These are phyloP conservation scores for Leccinum solheimii DNA, from an alignment of 1,284 basidiomycete genomes.

Conservation along the genomic window DNA sequence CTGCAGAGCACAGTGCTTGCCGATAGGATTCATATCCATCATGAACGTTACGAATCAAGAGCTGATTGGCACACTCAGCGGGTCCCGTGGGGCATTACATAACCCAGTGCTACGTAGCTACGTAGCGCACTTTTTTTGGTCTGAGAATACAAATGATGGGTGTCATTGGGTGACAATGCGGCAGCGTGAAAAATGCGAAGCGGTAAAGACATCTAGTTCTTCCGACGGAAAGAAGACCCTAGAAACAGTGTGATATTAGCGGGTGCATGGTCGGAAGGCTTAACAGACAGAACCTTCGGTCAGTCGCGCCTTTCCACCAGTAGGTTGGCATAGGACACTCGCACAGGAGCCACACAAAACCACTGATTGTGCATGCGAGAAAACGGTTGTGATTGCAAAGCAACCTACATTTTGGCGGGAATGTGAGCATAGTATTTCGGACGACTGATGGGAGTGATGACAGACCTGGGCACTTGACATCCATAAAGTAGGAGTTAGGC, in stretches of 20 bases:
- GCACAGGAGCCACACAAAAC: slow-evolving; percentile 93
- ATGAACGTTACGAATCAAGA: not conserved
- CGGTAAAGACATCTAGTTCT: slow-evolving; percentile 56
- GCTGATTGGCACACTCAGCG: not conserved
- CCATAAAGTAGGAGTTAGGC: slow-evolving; percentile 99
- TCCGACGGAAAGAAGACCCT: slow-evolving; percentile 88
- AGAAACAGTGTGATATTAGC: slow-evolving; percentile 14
- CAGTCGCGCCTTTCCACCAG: slow-evolving; percentile 97
- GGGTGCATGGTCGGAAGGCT: slow-evolving; percentile 1
- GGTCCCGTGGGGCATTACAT: slow-evolving; percentile 10
- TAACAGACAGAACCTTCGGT: slow-evolving; percentile 82
- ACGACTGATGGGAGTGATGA: slow-evolving; percentile 12
- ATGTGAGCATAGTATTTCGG: slow-evolving; percentile 3
- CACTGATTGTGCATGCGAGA: slow-evolving; percentile 94
- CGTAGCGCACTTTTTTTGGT: slow-evolving; percentile 2
- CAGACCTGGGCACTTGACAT: slow-evolving; percentile 97
- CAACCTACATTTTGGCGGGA: slow-evolving; percentile 57
- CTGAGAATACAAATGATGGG: slow-evolving; percentile 21
- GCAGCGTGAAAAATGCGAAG: not conserved
- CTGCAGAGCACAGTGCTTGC: slow-evolving; percentile 46
- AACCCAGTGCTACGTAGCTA: slow-evolving; percentile 1
- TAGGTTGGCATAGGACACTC: slow-evolving; percentile 96
- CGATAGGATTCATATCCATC: slow-evolving; percentile 43
- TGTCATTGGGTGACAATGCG: not conserved
- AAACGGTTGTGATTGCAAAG: slow-evolving; percentile 94